Evolutionary conservation across 805 yeast species (phyloP).

Genomic region (Pichia californica): DNA sequence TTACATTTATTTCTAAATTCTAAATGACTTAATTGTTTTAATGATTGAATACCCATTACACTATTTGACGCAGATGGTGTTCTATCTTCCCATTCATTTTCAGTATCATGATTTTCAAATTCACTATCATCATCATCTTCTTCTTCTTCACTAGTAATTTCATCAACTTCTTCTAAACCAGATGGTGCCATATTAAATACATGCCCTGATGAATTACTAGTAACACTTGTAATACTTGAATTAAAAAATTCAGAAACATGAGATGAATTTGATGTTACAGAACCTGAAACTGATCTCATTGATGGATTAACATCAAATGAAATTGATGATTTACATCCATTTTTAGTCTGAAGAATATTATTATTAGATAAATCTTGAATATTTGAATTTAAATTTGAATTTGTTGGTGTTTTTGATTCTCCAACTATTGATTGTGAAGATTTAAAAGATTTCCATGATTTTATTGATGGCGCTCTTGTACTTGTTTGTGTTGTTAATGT

Average conservation of each 20-base stretch:
- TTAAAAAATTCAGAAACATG: conserved; percentile 2
- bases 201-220: conserved; percentile 2
- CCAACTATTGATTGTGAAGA: conserved; percentile 1
- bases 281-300: conserved; percentile 22
- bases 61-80: conserved; percentile 6
- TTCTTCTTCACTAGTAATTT: conserved; percentile 11
- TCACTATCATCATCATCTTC: conserved; percentile 10
- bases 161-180: conserved; percentile 8
- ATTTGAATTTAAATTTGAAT: conserved; percentile 1
- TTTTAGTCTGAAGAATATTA: conserved; percentile 15
- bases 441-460: conserved; percentile 3
- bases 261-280: conserved; percentile 17
- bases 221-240: conserved; percentile 3
- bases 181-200: background rate
- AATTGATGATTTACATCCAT: conserved; percentile 23
- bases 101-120: conserved; percentile 8
- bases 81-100: conserved; percentile 14
- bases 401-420: background rate
- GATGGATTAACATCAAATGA: conserved; percentile 20
- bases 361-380: background rate
- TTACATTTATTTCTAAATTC: conserved; percentile 10
- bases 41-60: background rate
- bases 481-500: conserved; percentile 11
- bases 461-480: conserved; percentile 8
- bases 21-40: background rate